Base-by-base conservation (phyloP, 805 yeast species). In the Ogataea paradorogensis region DNA sequence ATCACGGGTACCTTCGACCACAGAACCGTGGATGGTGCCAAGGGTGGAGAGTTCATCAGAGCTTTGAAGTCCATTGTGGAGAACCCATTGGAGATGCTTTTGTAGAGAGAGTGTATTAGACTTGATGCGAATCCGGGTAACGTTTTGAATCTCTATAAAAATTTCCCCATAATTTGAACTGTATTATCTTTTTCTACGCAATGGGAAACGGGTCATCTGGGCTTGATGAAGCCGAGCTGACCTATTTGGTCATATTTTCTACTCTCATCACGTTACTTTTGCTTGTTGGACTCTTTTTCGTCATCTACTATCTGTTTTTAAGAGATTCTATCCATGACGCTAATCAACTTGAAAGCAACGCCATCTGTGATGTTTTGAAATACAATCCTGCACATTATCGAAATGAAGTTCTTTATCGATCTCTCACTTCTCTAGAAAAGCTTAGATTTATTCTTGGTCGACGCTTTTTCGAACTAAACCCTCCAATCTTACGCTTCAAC, bases 1-100 rank as follows among this genome's bases (percentile, higher is more conserved):
- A 77, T 91, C 65, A 90, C 98, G 42, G 98, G 95, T 69, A 86
- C 98, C 38, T 93, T 93, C 61, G 99, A 93, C 72, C 99, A 93
- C 76, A 86, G 97, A 74, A 52, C 84, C 46, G 82, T 91, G 49
- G 99, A 93, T 62, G 99, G 99, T 62, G 98, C 98, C 40, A 80
- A 84, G 56, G 99, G 95, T 58, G 99, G 95, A 65, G 98, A 93
- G 57, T 93, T 80, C 78, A 86, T 93, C 75, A 88, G 80, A 69
- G 96, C 88, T 54, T 76, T 93, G 69, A 93, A 93, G 80, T 75
- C 74, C 58, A 81, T 89, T 51, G 67, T 93, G 53, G 99, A 93
- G 75, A 90, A 93, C 74, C 99, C 99, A 61, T 77, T 93, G 63
- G 96, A 89, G 71, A 71, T 93, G 68, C 71, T 93, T 66, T 73